Evolutionary conservation across 768 basidiomycete genomes (phyloP).

Genomic region (Boletus patriciae): DNA sequence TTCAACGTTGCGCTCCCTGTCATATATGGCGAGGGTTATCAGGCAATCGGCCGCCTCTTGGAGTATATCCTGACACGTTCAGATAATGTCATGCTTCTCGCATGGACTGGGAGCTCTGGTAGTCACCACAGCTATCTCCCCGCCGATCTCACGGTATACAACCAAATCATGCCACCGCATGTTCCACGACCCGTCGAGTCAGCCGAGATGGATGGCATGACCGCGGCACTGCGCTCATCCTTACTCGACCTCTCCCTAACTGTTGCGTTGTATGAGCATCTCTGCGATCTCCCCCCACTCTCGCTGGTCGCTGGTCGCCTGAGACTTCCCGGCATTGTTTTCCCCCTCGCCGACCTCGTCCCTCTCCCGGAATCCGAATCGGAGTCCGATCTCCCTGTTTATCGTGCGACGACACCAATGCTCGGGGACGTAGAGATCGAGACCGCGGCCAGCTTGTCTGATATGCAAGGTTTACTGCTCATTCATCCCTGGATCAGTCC

Average conservation of each 20-base stretch:
- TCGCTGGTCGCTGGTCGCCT: not conserved
- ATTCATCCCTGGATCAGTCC: not conserved
- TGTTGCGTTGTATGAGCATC: not conserved
- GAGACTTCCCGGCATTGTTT: not conserved
- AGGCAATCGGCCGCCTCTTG: not conserved
- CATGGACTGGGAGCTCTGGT: too few species aligned
- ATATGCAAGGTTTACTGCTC: not conserved
- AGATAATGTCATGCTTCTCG: too few species aligned
- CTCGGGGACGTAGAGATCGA: too few species aligned
- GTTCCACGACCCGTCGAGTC: not conserved
- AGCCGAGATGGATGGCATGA: too few species aligned
- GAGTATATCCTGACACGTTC: too few species aligned
- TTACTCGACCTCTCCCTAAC: not conserved
- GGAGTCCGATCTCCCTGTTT: too few species aligned
- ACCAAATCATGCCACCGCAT: not conserved
- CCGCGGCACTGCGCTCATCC: too few species aligned
- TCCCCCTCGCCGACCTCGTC: not conserved
- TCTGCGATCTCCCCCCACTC: not conserved
- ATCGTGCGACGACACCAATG: too few species aligned
- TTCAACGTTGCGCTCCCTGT: constrained; percentile 10
- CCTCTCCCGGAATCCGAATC: not conserved
- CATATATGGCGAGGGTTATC: constrained; percentile 15
- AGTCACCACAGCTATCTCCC: not conserved
- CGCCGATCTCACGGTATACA: not conserved
- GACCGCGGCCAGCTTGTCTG: too few species aligned